Evolutionary conservation across 495 filamentous ascomycete genomes (phyloP).

Genomic region (Annulohypoxylon nitens): DNA sequence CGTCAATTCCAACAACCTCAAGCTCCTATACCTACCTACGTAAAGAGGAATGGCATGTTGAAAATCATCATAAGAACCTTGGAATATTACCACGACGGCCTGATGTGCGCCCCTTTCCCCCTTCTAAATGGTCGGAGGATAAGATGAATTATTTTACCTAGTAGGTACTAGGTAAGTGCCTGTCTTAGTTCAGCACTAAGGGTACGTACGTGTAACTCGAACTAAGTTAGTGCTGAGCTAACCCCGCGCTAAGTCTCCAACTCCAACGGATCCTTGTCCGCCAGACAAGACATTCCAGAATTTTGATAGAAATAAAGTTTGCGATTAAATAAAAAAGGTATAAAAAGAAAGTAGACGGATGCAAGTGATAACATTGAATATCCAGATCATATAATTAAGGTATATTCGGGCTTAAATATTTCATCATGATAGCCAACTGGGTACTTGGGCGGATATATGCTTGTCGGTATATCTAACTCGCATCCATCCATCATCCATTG

Average conservation of each 20-base stretch:
- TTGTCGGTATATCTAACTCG: no score
- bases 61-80: neutral
- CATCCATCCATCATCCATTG: no score
- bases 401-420: no score
- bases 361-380: no score
- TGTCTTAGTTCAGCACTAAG: neutral
- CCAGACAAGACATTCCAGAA: slow-evolving; percentile 23
- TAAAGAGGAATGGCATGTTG: neutral
- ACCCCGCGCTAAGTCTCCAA: slow-evolving; percentile 32
- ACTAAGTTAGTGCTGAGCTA: slow-evolving; percentile 19
- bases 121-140: neutral
- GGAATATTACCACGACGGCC: neutral
- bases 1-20: neutral
- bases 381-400: no score
- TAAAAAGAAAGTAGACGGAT: no score
- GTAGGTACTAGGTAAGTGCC: neutral
- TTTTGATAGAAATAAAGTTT: slow-evolving; percentile 5
- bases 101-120: neutral
- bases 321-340: neutral
- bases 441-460: no score
- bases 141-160: neutral
- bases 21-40: neutral
- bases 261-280: slow-evolving; percentile 15
- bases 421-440: no score
- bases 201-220: neutral